These are phyloP conservation scores for Rickenella mellea DNA, from an alignment of 768 basidiomycete species.

Conservation along the genomic window DNA sequence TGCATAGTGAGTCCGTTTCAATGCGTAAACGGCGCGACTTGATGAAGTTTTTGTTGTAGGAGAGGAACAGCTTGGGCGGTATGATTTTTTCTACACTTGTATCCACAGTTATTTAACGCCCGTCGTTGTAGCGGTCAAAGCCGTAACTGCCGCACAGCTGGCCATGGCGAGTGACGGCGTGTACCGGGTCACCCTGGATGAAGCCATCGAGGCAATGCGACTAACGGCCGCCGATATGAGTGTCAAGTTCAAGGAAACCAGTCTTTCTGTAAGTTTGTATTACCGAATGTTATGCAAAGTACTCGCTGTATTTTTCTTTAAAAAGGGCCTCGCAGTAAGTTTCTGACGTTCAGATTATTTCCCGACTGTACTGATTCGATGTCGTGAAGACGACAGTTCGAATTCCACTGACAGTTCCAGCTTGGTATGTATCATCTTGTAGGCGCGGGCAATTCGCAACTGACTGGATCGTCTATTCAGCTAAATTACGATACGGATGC, in stretches of 20 bases:
- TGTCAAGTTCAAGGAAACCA: slow-evolving; percentile 92
- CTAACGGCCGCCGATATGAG: slow-evolving; percentile 93
- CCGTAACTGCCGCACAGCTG: slow-evolving; percentile 87
- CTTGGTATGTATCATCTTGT: too few relatives aligned
- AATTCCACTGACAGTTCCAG: slow-evolving; percentile 80
- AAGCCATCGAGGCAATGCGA: slow-evolving; percentile 93
- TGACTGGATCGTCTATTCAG: too few relatives aligned
- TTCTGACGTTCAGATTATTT: background rate
- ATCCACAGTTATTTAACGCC: background rate
- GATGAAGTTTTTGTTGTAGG: slow-evolving; percentile 26
- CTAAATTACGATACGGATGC: too few relatives aligned
- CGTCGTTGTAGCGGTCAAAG: slow-evolving; percentile 65
- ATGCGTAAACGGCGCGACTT: background rate
- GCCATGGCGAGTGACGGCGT: slow-evolving; percentile 88
- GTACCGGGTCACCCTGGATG: slow-evolving; percentile 82
- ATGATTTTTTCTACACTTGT: slow-evolving; percentile 5
- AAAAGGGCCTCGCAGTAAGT: slow-evolving; percentile 52
- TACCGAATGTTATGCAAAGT: background rate
- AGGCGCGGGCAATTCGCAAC: too few relatives aligned
- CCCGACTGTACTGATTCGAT: slow-evolving; percentile 9
- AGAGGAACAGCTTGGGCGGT: slow-evolving; percentile 84
- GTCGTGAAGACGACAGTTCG: slow-evolving; percentile 54
- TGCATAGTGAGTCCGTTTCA: slow-evolving; percentile 64
- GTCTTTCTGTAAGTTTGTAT: slow-evolving; percentile 58
- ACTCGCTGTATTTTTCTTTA: slow-evolving; percentile 2